Evolutionary conservation across 331 rosid species (phyloP), one percentile per base, ranked within the genome.

Genomic region (Rhamnella rubrinervis): DNA sequence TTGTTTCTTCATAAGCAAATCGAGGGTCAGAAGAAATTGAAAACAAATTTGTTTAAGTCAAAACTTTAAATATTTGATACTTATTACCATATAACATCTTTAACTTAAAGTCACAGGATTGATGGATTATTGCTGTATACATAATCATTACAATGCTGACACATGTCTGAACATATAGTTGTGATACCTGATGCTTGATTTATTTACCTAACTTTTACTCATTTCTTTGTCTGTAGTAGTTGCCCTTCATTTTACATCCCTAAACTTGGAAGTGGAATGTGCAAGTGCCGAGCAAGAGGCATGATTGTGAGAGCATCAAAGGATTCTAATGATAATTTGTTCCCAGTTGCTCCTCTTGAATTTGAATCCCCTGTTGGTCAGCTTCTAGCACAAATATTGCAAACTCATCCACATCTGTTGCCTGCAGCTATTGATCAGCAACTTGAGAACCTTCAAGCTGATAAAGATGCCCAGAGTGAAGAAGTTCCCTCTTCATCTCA

Each of bases 351-450:
- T 75, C 99, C 97, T 67, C 91, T 91, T 63, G 86, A 78, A 62
- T 80, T 84, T 57, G 95, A 95, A 66, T 85, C 98, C 72, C 96
- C 98, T 0, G 81, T 88, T 28, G 97, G 98, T 59, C 98, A 89
- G 85, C 83, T 95, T 80, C 85, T 95, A 93, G 88, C 84, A 35
- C 98, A 87, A 75, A 87, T 95, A 66, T 80, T 90, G 76, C 95
- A 83, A 75, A 84, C 89, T 16, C 95, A 89, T 83, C 97, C 97
- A 61, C 98, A 91, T 89, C 79, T 95, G 59, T 80, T 95, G 40
- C 89, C 92, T 47, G 96, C 91, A 56, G 81, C 96, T 50, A 72
- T 95, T 74, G 97, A 95, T 64, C 96, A 93, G 84, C 95, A 91
- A 74, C 95, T 93, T 18, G 98, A 93, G 83, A 89, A 84, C 81